A percentile compares a stretch with the other conserved stretches of the same genome.
Evolutionary conservation across 345 rosid species (phyloP).

Genomic region (Isatis tinctoria): DNA sequence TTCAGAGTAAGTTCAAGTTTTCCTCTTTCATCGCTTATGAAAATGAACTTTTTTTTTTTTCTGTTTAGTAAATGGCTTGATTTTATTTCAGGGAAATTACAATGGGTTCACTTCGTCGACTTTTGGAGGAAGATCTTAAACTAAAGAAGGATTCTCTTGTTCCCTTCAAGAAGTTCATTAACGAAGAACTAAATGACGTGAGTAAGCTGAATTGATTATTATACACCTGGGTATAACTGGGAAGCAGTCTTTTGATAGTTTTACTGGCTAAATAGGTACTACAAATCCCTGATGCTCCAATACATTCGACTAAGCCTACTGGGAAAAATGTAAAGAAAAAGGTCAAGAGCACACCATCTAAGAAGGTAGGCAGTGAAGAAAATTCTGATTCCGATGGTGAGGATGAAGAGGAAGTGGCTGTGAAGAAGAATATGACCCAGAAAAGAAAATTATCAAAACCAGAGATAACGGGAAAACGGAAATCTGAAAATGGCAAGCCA

Average conservation of each 20-base stretch:
- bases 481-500: conserved; percentile 43
- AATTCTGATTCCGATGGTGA: conserved; percentile 44
- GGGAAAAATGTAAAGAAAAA: conserved; percentile 39
- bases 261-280: conserved; percentile 21
- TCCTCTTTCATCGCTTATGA: background rate
- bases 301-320: conserved; percentile 34
- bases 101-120: conserved; percentile 76
- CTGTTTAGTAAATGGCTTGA: background rate
- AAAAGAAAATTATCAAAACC: conserved; percentile 49
- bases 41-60: background rate
- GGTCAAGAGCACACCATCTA: conserved; percentile 39
- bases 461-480: conserved; percentile 53
- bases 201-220: conserved; percentile 9
- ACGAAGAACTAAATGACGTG: conserved; percentile 61
- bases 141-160: conserved; percentile 62
- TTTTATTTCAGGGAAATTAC: conserved; percentile 49
- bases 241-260: background rate
- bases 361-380: conserved; percentile 32
- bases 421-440: conserved; percentile 41
- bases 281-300: conserved; percentile 31
- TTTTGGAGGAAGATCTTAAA: conserved; percentile 80
- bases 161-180: conserved; percentile 61
- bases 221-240: background rate
- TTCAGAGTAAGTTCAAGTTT: conserved; percentile 46
- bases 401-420: conserved; percentile 27